Conservation (phyloP, 106 monocot genomes). For the Platanthera guangdongensis region DNA sequence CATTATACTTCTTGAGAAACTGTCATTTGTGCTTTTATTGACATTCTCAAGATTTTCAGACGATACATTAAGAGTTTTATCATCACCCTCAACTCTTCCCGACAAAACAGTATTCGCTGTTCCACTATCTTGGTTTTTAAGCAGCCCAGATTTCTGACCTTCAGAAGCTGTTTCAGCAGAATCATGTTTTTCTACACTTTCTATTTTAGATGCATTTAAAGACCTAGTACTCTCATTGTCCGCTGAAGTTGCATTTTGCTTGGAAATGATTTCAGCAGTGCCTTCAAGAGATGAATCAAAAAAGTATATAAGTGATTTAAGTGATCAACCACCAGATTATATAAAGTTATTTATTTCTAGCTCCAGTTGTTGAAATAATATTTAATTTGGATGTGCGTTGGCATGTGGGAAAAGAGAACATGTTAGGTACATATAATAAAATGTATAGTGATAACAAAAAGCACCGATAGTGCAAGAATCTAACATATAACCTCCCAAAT, state of each 20-base stretch:
- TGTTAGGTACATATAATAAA: neutral
- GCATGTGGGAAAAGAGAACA: neutral
- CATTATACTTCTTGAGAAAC: slow-evolving; percentile 18
- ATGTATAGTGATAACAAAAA: neutral
- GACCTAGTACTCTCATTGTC: neutral
- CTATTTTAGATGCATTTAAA: slow-evolving; percentile 33
- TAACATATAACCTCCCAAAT: neutral
- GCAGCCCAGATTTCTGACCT: slow-evolving; percentile 15
- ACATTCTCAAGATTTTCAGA: slow-evolving; percentile 1
- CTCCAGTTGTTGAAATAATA: neutral
- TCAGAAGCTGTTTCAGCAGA: slow-evolving; percentile 16
- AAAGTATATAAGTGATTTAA: neutral
- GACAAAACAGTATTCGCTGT: neutral
- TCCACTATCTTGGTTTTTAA: neutral
- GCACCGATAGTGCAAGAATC: neutral
- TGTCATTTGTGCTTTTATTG: neutral
- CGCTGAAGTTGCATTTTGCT: neutral
- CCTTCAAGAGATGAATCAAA: neutral
- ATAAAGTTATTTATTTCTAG: neutral
- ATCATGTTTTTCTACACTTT: slow-evolving; percentile 14
- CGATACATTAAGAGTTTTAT: neutral
- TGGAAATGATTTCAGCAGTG: neutral
- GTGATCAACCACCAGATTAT: slow-evolving; percentile 1
- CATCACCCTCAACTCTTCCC: neutral
- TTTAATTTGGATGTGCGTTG: neutral